Percentiles rank a stretch among this genome's conserved stretches.
phyloP scores from a whole-genome alignment of 768 basidiomycete species.

The Collybia sordida region DNA sequence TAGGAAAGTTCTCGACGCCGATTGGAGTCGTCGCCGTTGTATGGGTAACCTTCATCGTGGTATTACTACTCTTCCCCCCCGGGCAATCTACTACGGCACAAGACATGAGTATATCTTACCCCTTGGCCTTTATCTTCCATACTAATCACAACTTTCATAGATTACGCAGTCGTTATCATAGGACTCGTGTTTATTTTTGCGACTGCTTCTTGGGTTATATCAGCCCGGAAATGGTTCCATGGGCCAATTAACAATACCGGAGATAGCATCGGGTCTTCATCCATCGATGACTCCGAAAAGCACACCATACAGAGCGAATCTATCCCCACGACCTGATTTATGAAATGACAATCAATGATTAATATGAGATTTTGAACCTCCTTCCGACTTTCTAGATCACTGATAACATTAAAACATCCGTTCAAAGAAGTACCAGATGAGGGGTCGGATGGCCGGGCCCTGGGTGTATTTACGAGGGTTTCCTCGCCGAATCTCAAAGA shows the following conservation, averaged over 20 bases:
- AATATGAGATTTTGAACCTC: too few relatives aligned
- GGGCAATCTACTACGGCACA: conserved; percentile 35
- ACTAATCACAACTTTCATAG: conserved; percentile 29
- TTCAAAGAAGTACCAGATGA: too few relatives aligned
- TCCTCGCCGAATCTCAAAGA: too few relatives aligned
- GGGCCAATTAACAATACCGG: conserved; percentile 52
- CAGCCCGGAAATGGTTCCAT: conserved; percentile 70
- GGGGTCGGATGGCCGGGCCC: too few relatives aligned
- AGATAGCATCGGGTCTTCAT: too few relatives aligned
- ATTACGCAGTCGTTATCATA: conserved; percentile 69
- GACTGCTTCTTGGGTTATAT: conserved; percentile 59
- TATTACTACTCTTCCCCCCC: conserved; percentile 52
- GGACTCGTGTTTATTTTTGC: conserved; percentile 66
- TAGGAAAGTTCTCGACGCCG: conserved; percentile 61
- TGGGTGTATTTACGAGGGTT: too few relatives aligned
- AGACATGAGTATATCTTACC: conserved; percentile 55
- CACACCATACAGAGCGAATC: too few relatives aligned
- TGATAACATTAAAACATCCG: too few relatives aligned
- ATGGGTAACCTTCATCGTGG: conserved; percentile 64
- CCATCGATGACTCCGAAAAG: conserved; percentile 27
- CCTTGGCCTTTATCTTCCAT: not conserved
- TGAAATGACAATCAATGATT: too few relatives aligned
- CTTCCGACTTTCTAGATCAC: too few relatives aligned
- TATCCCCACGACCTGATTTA: too few relatives aligned
- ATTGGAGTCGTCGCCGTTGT: conserved; percentile 60